Conservation (phyloP, 805 yeast genomes). For the Hanseniaspora guilliermondii region DNA sequence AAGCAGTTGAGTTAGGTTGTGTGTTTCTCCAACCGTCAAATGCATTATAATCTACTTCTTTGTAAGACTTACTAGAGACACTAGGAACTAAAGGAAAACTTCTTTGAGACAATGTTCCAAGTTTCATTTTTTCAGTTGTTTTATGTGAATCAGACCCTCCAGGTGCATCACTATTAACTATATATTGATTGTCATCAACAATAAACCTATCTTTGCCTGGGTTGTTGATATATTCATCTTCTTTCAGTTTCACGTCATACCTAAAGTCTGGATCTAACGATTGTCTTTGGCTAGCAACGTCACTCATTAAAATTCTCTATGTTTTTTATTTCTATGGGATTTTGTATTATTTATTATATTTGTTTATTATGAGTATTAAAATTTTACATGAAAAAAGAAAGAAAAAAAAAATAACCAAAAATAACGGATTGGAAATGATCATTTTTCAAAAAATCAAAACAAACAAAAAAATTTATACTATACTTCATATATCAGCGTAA, state of each 20-base stretch:
- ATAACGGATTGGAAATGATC: too few species aligned
- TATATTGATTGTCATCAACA: background rate
- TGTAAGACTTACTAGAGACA: conserved; percentile 5
- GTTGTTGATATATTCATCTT: conserved; percentile 4
- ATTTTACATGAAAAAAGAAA: too few species aligned
- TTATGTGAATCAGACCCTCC: background rate
- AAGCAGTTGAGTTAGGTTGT: background rate
- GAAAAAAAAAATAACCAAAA: too few species aligned
- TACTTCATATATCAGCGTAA: too few species aligned
- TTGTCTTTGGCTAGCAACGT: conserved; percentile 2
- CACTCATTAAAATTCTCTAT: conserved; percentile 5
- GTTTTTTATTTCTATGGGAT: background rate
- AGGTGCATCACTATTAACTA: background rate
- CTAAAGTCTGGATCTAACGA: conserved; percentile 3
- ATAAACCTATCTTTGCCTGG: conserved; percentile 9
- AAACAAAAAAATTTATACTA: too few species aligned
- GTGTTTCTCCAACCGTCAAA: conserved; percentile 7
- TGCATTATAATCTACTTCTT: conserved; percentile 8
- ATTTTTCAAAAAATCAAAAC: too few species aligned
- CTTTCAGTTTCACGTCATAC: conserved; percentile 3
- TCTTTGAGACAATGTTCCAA: conserved; percentile 5
- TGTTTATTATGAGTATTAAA: too few species aligned
- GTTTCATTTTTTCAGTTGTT: conserved; percentile 4
- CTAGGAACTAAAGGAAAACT: conserved; percentile 11
- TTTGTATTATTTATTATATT: background rate